phyloP scores from a whole-genome alignment of 768 basidiomycete genomes.

The Cubamyces sp. region DNA sequence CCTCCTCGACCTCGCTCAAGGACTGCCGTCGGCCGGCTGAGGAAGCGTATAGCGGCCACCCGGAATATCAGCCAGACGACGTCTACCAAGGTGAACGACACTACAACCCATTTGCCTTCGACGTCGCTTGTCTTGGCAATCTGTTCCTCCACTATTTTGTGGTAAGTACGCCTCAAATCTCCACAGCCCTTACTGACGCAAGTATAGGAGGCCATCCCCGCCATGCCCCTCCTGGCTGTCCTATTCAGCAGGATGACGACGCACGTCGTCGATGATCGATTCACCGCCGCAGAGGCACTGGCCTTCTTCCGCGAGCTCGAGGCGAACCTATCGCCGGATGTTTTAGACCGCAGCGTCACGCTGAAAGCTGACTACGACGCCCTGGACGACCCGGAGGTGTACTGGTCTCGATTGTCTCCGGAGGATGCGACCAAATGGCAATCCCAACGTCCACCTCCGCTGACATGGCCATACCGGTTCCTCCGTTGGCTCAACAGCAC shows the following conservation, averaged over 20 bases:
- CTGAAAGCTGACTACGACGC: not conserved
- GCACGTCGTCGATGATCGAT: not conserved
- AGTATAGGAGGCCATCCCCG: constrained; percentile 1
- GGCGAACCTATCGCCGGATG: not conserved
- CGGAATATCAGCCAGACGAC: not conserved
- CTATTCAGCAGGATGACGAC: constrained; percentile 10
- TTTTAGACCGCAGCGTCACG: not conserved
- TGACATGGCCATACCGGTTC: not conserved
- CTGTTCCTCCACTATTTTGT: not conserved
- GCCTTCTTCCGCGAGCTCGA: not conserved
- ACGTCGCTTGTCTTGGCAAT: constrained; percentile 5
- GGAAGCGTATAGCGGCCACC: not conserved
- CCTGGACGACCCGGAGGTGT: not conserved
- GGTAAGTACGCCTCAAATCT: not conserved
- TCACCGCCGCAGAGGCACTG: constrained; percentile 5
- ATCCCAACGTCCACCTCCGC: not conserved
- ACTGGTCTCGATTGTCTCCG: not conserved
- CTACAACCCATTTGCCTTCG: constrained; percentile 10
- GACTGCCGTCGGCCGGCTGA: not conserved
- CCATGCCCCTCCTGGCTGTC: not conserved
- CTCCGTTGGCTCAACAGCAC: not conserved
- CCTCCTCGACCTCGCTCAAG: not conserved
- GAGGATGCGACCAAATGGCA: not conserved
- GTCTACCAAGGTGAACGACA: not conserved
- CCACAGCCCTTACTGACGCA: not conserved